These are phyloP conservation scores for Deinandra increscens DNA, from an alignment of 129 eudicot species.

Conservation along the genomic window DNA sequence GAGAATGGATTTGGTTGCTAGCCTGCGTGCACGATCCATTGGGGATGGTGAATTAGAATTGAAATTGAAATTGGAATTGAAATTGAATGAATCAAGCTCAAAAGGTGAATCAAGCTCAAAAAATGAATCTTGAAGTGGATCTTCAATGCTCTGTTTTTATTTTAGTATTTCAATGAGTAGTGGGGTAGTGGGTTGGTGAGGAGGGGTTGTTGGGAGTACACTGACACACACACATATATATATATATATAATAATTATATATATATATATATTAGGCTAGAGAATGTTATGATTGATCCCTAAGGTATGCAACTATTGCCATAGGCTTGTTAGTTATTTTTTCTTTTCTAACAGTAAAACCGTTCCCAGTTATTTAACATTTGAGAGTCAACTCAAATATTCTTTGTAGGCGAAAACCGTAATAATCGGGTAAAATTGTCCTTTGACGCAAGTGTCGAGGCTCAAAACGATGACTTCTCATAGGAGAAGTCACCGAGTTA, in stretches of 20 bases:
- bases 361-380: too few species aligned
- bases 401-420: too few species aligned
- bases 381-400: too few species aligned
- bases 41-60: neutral
- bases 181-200: conserved; percentile 37
- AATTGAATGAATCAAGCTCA: neutral
- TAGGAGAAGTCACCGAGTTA: too few species aligned
- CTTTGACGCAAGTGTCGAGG: too few species aligned
- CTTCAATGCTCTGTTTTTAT: conserved; percentile 18
- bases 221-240: conserved; percentile 4
- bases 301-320: neutral
- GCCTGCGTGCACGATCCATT: conserved; percentile 84
- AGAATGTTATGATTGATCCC: conserved; percentile 7
- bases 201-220: conserved; percentile 39
- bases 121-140: neutral
- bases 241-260: too few species aligned
- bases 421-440: too few species aligned
- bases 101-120: neutral
- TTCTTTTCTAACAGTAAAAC: too few species aligned
- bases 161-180: conserved; percentile 20
- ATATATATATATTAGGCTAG: too few species aligned
- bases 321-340: too few species aligned
- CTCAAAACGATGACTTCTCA: too few species aligned
- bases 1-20: conserved; percentile 60
- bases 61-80: neutral